A percentile compares a stretch with the other conserved stretches of the same genome.
phyloP scores from a whole-genome alignment of 805 yeast genomes.

The Nakazawaea ambrosiae region DNA sequence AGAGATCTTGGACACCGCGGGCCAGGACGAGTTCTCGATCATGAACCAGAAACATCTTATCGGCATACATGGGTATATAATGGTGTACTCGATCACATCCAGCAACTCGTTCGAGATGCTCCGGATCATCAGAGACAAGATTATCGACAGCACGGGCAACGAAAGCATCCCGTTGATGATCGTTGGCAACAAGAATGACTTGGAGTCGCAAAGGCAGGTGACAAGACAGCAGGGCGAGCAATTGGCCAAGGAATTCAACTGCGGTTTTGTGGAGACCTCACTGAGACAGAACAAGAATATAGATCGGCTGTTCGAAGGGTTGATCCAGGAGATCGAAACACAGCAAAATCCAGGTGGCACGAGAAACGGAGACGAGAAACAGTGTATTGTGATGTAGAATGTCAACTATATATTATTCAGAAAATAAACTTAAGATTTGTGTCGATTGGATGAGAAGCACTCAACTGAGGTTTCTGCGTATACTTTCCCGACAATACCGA shows the following conservation, averaged over 20 bases:
- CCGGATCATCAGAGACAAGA: slow-evolving; percentile 73
- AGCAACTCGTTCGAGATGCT: slow-evolving; percentile 72
- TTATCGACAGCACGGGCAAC: slow-evolving; percentile 56
- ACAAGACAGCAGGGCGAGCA: slow-evolving; percentile 42
- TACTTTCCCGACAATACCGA: slow-evolving; percentile 52
- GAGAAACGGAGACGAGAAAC: slow-evolving; percentile 32
- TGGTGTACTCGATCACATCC: slow-evolving; percentile 78
- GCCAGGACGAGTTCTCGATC: slow-evolving; percentile 83
- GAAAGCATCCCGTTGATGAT: slow-evolving; percentile 42
- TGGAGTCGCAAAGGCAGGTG: slow-evolving; percentile 51
- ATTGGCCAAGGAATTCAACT: slow-evolving; percentile 35
- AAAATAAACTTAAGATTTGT: slow-evolving; percentile 32
- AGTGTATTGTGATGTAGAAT: slow-evolving; percentile 39
- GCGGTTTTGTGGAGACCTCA: slow-evolving; percentile 41
- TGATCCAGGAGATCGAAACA: slow-evolving; percentile 56
- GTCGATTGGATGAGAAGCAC: slow-evolving; percentile 79
- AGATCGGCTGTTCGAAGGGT: slow-evolving; percentile 47
- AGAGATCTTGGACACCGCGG: slow-evolving; percentile 88
- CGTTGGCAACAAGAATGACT: slow-evolving; percentile 47
- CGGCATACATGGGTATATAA: slow-evolving; percentile 76
- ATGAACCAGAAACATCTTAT: slow-evolving; percentile 72
- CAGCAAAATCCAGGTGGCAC: slow-evolving; percentile 46
- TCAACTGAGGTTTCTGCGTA: slow-evolving; percentile 77
- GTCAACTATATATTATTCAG: neutral
- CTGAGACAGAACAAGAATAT: slow-evolving; percentile 41